Percentiles rank a stretch among this genome's conserved stretches.
phyloP scores from a whole-genome alignment of 148 eudicot species.

The Heliosperma pusillum region DNA sequence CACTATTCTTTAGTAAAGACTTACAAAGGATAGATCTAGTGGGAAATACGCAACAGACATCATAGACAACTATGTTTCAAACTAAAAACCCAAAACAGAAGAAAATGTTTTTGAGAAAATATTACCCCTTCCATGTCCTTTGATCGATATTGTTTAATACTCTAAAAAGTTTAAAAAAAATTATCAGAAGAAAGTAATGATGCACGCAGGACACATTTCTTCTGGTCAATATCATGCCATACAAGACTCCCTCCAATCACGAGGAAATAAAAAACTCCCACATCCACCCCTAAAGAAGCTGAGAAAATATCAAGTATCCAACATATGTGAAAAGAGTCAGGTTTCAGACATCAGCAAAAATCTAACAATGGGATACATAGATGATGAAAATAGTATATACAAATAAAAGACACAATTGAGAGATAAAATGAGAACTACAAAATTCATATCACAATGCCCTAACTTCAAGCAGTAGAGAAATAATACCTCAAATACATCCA shows the following conservation, averaged over 20 bases:
- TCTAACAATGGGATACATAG: neutral
- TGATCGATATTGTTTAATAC: neutral
- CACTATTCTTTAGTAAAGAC: too few relatives aligned
- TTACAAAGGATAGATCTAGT: too few relatives aligned
- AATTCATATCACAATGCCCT: neutral
- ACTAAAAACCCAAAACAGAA: too few relatives aligned
- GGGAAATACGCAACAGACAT: too few relatives aligned
- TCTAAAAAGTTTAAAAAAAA: neutral
- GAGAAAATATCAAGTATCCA: neutral
- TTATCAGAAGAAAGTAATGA: neutral
- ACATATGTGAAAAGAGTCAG: neutral
- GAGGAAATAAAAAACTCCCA: neutral
- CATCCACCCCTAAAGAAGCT: neutral
- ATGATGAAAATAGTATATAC: neutral
- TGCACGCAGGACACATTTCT: neutral
- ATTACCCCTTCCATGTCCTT: neutral
- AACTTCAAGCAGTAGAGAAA: constrained; percentile 6
- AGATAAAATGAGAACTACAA: too few relatives aligned
- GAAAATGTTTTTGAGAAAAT: too few relatives aligned
- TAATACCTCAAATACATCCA: constrained; percentile 96
- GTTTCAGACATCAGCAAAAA: neutral
- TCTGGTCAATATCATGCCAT: neutral
- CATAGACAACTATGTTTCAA: too few relatives aligned
- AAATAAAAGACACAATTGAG: neutral
- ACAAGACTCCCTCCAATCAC: neutral